phyloP scores from a whole-genome alignment of 345 rosid genomes.

The Hibiscus tridactylites region DNA sequence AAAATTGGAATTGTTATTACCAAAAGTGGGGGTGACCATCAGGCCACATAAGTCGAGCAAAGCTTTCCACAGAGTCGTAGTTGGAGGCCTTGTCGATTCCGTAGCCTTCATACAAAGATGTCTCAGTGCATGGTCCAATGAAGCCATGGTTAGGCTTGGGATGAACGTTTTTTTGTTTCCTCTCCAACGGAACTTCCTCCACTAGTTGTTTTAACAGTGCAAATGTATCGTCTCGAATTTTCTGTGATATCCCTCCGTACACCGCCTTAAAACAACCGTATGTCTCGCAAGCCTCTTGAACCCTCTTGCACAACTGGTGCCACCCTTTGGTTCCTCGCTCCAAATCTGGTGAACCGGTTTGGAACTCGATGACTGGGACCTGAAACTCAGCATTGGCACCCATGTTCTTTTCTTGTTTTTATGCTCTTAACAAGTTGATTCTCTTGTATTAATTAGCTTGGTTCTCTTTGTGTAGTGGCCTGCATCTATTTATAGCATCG shows the following conservation, averaged over 20 bases:
- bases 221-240: constrained; percentile 3
- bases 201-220: constrained; percentile 1
- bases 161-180: neutral
- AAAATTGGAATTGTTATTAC: neutral
- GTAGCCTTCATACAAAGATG: constrained; percentile 9
- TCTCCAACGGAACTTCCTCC: constrained; percentile 6
- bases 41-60: constrained; percentile 8
- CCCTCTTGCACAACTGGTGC: neutral
- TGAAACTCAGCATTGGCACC: neutral
- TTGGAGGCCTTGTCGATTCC: constrained; percentile 15
- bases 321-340: neutral
- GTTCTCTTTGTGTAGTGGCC: neutral
- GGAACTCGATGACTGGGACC: neutral
- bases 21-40: neutral
- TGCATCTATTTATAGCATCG: neutral
- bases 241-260: neutral
- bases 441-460: neutral
- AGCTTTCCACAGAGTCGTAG: neutral
- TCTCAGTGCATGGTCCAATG: neutral
- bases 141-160: constrained; percentile 13
- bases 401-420: neutral
- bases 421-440: neutral
- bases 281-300: neutral
- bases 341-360: neutral
- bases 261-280: constrained; percentile 12